These are phyloP conservation scores for Fusarium tupiense DNA, from an alignment of 2,329 filamentous ascomycete genomes.

Conservation along the genomic window DNA sequence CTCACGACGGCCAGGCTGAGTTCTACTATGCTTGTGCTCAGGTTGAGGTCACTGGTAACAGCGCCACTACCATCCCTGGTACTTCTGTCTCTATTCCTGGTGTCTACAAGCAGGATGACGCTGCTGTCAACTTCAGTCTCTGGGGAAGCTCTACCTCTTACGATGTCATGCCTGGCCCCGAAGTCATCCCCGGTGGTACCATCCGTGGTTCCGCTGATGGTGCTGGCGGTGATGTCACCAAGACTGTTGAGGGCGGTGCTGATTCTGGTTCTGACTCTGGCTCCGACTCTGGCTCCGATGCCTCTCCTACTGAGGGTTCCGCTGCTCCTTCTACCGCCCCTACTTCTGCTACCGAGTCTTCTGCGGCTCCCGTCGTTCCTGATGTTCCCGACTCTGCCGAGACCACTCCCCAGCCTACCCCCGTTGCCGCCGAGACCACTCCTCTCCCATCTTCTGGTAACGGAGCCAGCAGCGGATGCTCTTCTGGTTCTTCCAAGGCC, in stretches of 20 bases:
- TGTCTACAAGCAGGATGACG: slow-evolving; percentile 19
- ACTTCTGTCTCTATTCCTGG: slow-evolving; percentile 14
- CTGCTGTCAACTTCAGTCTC: slow-evolving; percentile 15
- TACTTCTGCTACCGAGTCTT: neutral
- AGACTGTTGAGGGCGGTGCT: slow-evolving; percentile 8
- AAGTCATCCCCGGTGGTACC: slow-evolving; percentile 17
- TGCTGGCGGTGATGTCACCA: neutral
- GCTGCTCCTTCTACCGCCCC: neutral
- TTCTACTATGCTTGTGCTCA: slow-evolving; percentile 37
- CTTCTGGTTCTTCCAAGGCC: neutral
- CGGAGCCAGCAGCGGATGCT: neutral
- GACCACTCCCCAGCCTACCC: neutral
- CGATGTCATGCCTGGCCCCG: slow-evolving; percentile 2
- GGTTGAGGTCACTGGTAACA: slow-evolving; percentile 26
- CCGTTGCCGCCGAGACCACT: neutral
- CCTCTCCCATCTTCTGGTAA: neutral
- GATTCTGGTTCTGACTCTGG: neutral
- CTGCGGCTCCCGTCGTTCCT: neutral
- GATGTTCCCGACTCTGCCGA: neutral
- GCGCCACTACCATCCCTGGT: slow-evolving; percentile 2
- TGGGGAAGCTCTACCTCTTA: slow-evolving; percentile 12
- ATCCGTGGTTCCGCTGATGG: slow-evolving; percentile 15
- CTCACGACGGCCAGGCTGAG: slow-evolving; percentile 29
- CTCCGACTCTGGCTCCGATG: neutral
- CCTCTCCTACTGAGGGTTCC: neutral